A percentile compares a stretch with the other conserved stretches of the same genome.
Conservation (phyloP, 192 early-diverging fungal species). For the Oehlia diaphana region DNA sequence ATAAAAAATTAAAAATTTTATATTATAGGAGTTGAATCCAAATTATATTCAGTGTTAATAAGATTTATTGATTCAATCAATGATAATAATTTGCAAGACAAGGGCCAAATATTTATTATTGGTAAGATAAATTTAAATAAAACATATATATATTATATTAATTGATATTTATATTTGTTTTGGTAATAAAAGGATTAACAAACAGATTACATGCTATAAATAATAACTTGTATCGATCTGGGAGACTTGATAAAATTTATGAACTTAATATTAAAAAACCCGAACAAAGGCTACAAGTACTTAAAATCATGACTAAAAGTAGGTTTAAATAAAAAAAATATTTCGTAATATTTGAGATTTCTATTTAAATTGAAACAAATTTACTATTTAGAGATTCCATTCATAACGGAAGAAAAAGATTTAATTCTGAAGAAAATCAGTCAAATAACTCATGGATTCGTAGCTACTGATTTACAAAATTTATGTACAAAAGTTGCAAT, state of each 20-base stretch:
- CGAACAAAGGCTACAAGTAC: slow-evolving; percentile 40
- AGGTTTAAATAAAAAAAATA: slow-evolving; percentile 1
- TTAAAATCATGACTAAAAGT: slow-evolving; percentile 49
- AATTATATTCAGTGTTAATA: slow-evolving; percentile 42
- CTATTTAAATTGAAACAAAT: too few relatives aligned
- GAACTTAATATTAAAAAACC: slow-evolving; percentile 51
- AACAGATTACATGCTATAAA: slow-evolving; percentile 55
- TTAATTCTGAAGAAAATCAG: slow-evolving; percentile 48
- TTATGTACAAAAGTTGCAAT: slow-evolving; percentile 56
- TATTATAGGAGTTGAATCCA: slow-evolving; percentile 43
- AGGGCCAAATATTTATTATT: slow-evolving; percentile 45
- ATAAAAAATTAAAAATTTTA: neutral
- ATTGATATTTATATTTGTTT: neutral
- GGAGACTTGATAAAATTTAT: slow-evolving; percentile 51
- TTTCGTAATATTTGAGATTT: too few relatives aligned
- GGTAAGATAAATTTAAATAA: slow-evolving; percentile 32
- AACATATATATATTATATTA: too few relatives aligned
- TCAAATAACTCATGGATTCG: slow-evolving; percentile 72
- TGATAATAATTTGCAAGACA: neutral
- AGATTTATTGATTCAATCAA: slow-evolving; percentile 48
- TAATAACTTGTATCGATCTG: slow-evolving; percentile 53
- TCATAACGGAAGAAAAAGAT: slow-evolving; percentile 32
- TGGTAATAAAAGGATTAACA: slow-evolving; percentile 42
- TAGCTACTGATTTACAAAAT: slow-evolving; percentile 76
- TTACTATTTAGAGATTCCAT: slow-evolving; percentile 46